Evolutionary conservation across 2,329 filamentous ascomycete species (phyloP), one percentile per base, ranked within the genome.

Genomic region (Sphaerostilbella broomeana): DNA sequence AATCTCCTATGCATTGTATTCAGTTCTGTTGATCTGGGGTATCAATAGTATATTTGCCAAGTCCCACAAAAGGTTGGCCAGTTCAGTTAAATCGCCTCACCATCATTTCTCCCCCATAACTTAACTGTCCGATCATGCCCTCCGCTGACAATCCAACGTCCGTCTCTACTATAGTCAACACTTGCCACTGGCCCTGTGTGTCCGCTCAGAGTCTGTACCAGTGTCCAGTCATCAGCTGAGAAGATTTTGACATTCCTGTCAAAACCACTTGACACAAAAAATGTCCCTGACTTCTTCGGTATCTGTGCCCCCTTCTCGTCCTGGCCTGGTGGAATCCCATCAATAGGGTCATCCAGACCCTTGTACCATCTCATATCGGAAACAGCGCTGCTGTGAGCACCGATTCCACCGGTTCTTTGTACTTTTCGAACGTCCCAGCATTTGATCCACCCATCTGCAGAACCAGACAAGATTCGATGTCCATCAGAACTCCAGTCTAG

Each of bases 341-440:
- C 71, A 6, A 81, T 63, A 4, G 82, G 78, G 35, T 86, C 84
- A 56, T 95, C 89, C 2, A 76, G 67, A 2, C 92, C 90, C 61
- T 92, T 94, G 67, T 84, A 97, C 87, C 92, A 97, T 47, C 88
- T 74, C 47, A 98, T 66, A 60, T 98, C 92, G 1, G 88, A 92
- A 6, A 98, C 89, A 22, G 92, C 84, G 48, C 87, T 90, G 35
- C 79, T 83, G 60, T 98, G 92, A 6, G 92, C 90, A 34, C 90
- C 92, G 32, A 98, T 84, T 13, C 84, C 86, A 10, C 86, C 90
- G 0, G 78, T 82, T 47, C 81, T 81, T 51, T 84, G 77, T 34
- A 97, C 89, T 53, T 92, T 90, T 31, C 92, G 80, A 37, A 98
- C 73, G 57, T 98, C 92, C 92, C 92, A 98, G 64, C 90, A 95